phyloP scores from a whole-genome alignment of 805 yeast genomes.

The Kuraishia borneana region DNA sequence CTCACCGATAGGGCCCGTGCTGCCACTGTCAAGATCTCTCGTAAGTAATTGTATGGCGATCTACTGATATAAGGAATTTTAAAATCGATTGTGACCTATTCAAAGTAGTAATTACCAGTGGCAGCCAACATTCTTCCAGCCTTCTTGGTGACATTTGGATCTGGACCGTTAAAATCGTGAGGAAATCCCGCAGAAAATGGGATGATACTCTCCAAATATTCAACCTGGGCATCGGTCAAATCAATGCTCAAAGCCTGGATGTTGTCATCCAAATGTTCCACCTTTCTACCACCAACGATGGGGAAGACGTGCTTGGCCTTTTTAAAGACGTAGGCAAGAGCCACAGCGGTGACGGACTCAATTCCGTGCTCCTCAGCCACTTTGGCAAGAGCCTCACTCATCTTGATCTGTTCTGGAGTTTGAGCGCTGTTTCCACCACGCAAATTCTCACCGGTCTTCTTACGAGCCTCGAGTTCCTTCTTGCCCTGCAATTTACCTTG shows the following conservation, averaged over 20 bases:
- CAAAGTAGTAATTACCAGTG: no score
- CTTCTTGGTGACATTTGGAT: no score
- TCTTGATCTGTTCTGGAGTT: constrained; percentile 5
- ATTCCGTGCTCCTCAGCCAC: constrained; percentile 9
- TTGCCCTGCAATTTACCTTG: constrained; percentile 10
- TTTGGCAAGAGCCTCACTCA: constrained; percentile 8
- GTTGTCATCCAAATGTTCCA: constrained; percentile 41
- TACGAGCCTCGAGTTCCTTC: constrained; percentile 8
- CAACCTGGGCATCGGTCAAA: constrained; percentile 24
- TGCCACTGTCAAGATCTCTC: no score
- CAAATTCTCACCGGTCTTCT: constrained; percentile 7
- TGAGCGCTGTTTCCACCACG: constrained; percentile 6
- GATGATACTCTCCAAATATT: constrained; percentile 27
- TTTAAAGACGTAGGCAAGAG: constrained; percentile 11
- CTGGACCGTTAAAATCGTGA: no score
- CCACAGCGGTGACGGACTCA: constrained; percentile 8
- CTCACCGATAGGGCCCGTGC: no score
- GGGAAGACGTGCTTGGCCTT: constrained; percentile 11
- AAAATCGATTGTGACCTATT: no score
- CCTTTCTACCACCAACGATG: constrained; percentile 35
- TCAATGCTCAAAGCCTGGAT: constrained; percentile 27
- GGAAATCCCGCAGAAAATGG: no score
- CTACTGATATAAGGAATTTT: no score
- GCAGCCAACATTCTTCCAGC: no score
- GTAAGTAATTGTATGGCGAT: no score